phyloP scores from a whole-genome alignment of 352 stramenopile species.

The Aphanomyces stellatus region DNA sequence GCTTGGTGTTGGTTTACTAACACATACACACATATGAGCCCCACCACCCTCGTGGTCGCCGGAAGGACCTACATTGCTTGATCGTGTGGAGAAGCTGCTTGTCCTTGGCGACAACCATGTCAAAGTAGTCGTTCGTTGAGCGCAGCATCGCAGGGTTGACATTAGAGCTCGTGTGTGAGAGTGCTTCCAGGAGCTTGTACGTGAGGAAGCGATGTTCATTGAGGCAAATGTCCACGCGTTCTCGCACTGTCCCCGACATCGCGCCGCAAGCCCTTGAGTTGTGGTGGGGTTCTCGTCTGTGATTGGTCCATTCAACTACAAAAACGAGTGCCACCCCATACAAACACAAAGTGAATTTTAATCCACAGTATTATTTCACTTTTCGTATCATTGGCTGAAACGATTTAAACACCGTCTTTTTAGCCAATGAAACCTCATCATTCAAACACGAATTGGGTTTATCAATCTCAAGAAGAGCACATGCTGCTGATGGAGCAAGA shows the following conservation, averaged over 20 bases:
- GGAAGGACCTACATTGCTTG: conserved; percentile 59
- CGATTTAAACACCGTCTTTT: not conserved
- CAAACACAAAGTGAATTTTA: not conserved
- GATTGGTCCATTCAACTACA: not conserved
- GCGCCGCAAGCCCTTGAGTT: conserved; percentile 2
- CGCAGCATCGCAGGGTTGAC: conserved; percentile 63
- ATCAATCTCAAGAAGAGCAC: too few relatives aligned
- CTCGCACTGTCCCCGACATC: conserved; percentile 28
- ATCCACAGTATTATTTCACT: not conserved
- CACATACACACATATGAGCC: too few relatives aligned
- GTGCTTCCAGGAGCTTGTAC: conserved; percentile 73
- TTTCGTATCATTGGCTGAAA: not conserved
- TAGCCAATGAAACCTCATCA: too few relatives aligned
- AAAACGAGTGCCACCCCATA: not conserved
- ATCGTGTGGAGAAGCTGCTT: conserved; percentile 51
- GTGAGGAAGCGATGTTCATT: conserved; percentile 79
- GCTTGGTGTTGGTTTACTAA: conserved; percentile 60
- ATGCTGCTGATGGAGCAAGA: too few relatives aligned
- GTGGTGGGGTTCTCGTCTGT: not conserved
- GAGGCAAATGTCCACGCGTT: conserved; percentile 60
- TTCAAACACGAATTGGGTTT: too few relatives aligned
- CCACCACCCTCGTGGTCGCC: too few relatives aligned
- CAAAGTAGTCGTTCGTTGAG: conserved; percentile 69
- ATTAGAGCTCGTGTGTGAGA: conserved; percentile 59
- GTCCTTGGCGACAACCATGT: conserved; percentile 69